phyloP scores from a whole-genome alignment of 164 flowering plant genomes.

The Stephania japonica region DNA sequence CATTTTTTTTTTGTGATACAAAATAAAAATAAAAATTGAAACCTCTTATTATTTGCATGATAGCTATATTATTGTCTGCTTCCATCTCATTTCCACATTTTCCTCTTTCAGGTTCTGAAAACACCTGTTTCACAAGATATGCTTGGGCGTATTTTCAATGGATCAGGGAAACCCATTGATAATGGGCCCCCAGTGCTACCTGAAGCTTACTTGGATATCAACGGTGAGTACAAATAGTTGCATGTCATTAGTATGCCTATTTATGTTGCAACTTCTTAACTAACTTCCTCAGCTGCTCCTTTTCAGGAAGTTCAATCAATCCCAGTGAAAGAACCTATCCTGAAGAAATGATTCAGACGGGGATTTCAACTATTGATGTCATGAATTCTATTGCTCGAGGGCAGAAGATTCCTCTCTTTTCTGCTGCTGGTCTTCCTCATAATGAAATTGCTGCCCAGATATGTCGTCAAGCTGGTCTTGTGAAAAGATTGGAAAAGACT shows the following conservation, averaged over 20 bases:
- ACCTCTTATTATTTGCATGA: too few species aligned
- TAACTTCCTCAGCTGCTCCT: background rate
- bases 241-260: background rate
- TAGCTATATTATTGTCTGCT: background rate
- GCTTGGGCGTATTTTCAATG: slow-evolving; percentile 99
- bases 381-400: slow-evolving; percentile 99
- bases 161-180: slow-evolving; percentile 98
- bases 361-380: slow-evolving; percentile 97
- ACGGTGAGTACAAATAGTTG: slow-evolving; percentile 41
- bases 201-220: slow-evolving; percentile 96
- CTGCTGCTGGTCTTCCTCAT: slow-evolving; percentile 99
- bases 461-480: slow-evolving; percentile 97
- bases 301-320: slow-evolving; percentile 88
- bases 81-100: background rate
- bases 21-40: too few species aligned
- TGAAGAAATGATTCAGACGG: slow-evolving; percentile 99
- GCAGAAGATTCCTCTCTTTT: slow-evolving; percentile 96
- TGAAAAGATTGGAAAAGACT: slow-evolving; percentile 79
- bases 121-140: slow-evolving; percentile 97
- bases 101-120: slow-evolving; percentile 66
- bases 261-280: slow-evolving; percentile 3
- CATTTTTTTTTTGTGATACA: too few species aligned
- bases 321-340: slow-evolving; percentile 99
- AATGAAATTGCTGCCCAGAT: slow-evolving; percentile 99
- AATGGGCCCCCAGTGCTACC: slow-evolving; percentile 98